phyloP scores from a whole-genome alignment of 1,284 basidiomycete genomes.

The Coniophora puteana region DNA sequence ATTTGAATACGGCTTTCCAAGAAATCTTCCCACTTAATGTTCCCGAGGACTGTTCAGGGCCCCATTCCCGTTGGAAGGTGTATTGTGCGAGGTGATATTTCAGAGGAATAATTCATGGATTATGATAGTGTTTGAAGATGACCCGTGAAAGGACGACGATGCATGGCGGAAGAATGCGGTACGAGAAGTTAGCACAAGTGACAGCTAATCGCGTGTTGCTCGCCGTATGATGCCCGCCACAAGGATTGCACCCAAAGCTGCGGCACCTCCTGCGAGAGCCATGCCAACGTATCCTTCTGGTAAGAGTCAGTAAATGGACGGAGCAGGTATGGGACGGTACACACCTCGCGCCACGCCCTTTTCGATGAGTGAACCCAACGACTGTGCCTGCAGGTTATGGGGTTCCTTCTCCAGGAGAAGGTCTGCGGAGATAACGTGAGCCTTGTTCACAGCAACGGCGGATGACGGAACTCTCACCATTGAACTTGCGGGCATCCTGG shows the following conservation, averaged over 20 bases:
- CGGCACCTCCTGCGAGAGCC: slow-evolving; percentile 89
- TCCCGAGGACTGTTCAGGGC: too few relatives aligned
- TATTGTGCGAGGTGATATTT: slow-evolving; percentile 12
- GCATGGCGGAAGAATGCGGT: slow-evolving; percentile 10
- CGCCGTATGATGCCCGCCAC: slow-evolving; percentile 84
- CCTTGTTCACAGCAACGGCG: neutral
- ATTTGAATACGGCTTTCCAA: too few relatives aligned
- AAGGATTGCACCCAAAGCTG: slow-evolving; percentile 81
- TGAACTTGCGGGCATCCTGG: slow-evolving; percentile 90
- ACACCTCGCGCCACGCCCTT: slow-evolving; percentile 81
- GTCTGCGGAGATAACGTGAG: slow-evolving; percentile 59
- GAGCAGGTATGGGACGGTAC: slow-evolving; percentile 4
- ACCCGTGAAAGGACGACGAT: slow-evolving; percentile 6
- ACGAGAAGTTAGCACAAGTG: slow-evolving; percentile 10
- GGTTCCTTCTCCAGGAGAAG: slow-evolving; percentile 93
- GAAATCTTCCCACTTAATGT: too few relatives aligned
- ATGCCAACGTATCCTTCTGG: slow-evolving; percentile 92
- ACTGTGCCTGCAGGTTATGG: slow-evolving; percentile 90
- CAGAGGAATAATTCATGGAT: slow-evolving; percentile 25
- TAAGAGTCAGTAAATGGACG: slow-evolving; percentile 7
- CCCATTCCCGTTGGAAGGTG: too few relatives aligned
- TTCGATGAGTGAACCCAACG: slow-evolving; percentile 83
- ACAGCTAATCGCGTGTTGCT: slow-evolving; percentile 51
- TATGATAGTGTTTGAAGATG: slow-evolving; percentile 8
- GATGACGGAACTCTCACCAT: slow-evolving; percentile 57